Conservation (phyloP, 306 rosid species). For the Urtica urens region DNA sequence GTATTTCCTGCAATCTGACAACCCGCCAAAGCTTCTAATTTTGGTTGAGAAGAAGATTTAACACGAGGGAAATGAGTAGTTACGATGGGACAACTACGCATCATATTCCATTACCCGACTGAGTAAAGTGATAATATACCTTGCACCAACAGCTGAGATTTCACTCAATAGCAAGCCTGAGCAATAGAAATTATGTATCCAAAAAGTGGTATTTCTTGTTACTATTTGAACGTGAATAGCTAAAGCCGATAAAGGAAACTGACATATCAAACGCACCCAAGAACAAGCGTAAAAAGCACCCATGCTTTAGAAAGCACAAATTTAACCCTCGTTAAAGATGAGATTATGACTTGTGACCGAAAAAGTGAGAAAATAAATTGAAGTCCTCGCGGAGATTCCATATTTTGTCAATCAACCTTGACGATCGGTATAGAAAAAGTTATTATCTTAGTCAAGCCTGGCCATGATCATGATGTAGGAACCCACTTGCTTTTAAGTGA, state of each 20-base stretch:
- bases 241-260: constrained; percentile 10
- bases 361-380: not conserved
- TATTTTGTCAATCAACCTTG: not conserved
- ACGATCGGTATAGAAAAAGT: not conserved
- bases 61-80: not conserved
- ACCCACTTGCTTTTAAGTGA: constrained; percentile 4
- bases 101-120: constrained; percentile 18
- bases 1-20: not conserved
- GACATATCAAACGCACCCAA: constrained; percentile 6
- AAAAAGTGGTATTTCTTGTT: constrained; percentile 6
- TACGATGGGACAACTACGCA: not conserved
- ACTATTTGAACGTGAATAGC: constrained; percentile 4
- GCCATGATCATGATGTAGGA: constrained; percentile 10
- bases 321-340: not conserved
- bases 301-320: constrained; percentile 7
- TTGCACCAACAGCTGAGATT: constrained; percentile 1
- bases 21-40: not conserved
- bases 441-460: not conserved
- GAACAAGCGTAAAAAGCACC: constrained; percentile 26
- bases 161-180: constrained; percentile 9
- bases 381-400: not conserved
- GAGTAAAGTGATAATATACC: constrained; percentile 16
- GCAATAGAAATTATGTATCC: not conserved
- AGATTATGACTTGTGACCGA: not conserved
- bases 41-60: not conserved